Base-by-base conservation (phyloP, 2,329 filamentous ascomycete species). In the Fusarium dlaminii region DNA sequence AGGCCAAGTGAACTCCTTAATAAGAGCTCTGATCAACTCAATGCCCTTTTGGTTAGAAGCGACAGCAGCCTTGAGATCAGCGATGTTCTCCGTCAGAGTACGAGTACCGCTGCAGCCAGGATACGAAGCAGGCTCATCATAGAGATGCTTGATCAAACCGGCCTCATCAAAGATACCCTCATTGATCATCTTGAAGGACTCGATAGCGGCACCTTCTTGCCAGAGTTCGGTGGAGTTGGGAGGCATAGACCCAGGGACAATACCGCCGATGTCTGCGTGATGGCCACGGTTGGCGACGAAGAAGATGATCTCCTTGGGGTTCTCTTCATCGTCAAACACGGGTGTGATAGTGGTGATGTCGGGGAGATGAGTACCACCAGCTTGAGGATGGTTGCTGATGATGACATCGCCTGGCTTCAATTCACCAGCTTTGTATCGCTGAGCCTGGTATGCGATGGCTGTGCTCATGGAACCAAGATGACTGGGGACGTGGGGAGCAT, bases 31-130 rank as follows among this genome's bases (percentile, higher is more conserved):
- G 74, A 97, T 96, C 29, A 95, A 84, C 55, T 90, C 90, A 73
- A 96, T 96, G 11, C 94, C 94, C 74, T 95, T 95, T 73, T 94
- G 92, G 78, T 97, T 97, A 7, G 94, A 93, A 0, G 94, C 94
- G 6, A 96, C 92, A 77, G 96, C 93, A 0, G 94, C 94, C 81
- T 96, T 95, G 27, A 97, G 86, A 79, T 97, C 94, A 51, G 94
- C 95, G 70, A 97, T 86, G 77, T 97, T 97, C 81, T 97, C 94
- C 11, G 89, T 91, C 1, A 96, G 84, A 78, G 93, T 95, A 27
- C 94, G 86, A 3, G 81, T 80, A 0, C 94, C 93, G 1, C 90
- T 91, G 39, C 78, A 80, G 4, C 79, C 77, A 1, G 75, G 74
- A n/a, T 61, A 79, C 0, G 70, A 74, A 3, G 67, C 75, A 2